Evolutionary conservation across 352 stramenopile species (phyloP).

Genomic region (Globisporangium mamillatum): DNA sequence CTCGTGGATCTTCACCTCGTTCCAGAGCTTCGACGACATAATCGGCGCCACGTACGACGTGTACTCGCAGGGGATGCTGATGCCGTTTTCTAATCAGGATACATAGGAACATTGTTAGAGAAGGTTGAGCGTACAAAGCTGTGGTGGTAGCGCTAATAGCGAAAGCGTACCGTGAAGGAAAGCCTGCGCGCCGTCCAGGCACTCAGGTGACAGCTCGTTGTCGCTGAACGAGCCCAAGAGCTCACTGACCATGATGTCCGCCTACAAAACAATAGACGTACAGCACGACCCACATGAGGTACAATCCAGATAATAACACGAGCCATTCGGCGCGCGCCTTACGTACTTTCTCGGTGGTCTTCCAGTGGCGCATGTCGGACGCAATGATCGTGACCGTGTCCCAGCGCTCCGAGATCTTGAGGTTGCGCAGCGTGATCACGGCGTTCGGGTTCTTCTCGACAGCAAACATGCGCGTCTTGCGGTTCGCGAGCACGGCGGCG

Average conservation of each 20-base stretch:
- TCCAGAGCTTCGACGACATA: constrained; percentile 93
- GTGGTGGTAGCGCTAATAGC: too few relatives aligned
- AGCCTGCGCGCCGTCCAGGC: constrained; percentile 92
- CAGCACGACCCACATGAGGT: neutral
- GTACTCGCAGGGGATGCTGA: constrained; percentile 91
- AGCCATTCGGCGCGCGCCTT: neutral
- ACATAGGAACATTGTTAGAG: neutral
- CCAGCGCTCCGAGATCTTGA: constrained; percentile 86
- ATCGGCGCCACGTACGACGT: constrained; percentile 95
- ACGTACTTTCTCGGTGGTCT: constrained; percentile 56
- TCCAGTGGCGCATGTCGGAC: constrained; percentile 86
- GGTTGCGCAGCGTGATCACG: constrained; percentile 91
- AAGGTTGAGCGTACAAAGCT: neutral
- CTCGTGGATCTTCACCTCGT: constrained; percentile 82
- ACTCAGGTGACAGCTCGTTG: constrained; percentile 99
- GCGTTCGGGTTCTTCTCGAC: constrained; percentile 99
- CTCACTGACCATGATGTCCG: constrained; percentile 96
- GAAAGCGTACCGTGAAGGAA: constrained; percentile 82
- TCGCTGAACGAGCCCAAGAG: constrained; percentile 96
- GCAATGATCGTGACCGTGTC: constrained; percentile 83
- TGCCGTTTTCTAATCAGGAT: constrained; percentile 50
- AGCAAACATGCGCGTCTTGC: constrained; percentile 88
- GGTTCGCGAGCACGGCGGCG: constrained; percentile 60
- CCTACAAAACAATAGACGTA: constrained; percentile 19
- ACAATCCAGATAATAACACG: neutral